These are phyloP conservation scores for Erigeron canadensis DNA, from an alignment of 129 eudicot genomes.

Conservation along the genomic window DNA sequence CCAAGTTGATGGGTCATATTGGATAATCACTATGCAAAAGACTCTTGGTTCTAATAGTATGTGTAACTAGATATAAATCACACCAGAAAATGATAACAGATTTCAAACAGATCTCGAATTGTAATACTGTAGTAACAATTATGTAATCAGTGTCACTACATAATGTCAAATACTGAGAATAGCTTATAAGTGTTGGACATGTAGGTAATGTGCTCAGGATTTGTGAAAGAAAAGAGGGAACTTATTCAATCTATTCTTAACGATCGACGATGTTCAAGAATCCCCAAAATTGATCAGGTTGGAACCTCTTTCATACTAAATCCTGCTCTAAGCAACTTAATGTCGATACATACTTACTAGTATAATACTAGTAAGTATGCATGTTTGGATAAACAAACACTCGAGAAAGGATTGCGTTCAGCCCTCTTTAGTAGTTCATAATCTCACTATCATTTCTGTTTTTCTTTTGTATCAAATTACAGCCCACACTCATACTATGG, in stretches of 20 bases:
- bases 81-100: too few species aligned
- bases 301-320: not conserved
- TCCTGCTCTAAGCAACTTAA: too few species aligned
- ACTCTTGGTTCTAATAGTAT: too few species aligned
- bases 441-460: not conserved
- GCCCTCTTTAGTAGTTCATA: not conserved
- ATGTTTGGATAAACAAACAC: not conserved
- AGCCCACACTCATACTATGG: conserved; percentile 71
- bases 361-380: not conserved
- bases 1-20: too few species aligned
- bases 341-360: too few species aligned
- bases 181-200: not conserved
- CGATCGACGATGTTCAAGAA: conserved; percentile 42
- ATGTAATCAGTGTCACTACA: too few species aligned
- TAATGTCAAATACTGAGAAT: not conserved
- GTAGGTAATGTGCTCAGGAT: conserved; percentile 69
- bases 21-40: too few species aligned
- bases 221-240: conserved; percentile 59
- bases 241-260: conserved; percentile 54
- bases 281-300: conserved; percentile 68
- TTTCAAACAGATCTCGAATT: too few species aligned
- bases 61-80: too few species aligned
- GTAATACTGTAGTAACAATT: not conserved
- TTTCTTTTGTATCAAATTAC: conserved; percentile 22
- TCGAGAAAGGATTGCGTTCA: not conserved